These are phyloP conservation scores for Eucalyptus caleyi DNA, from an alignment of 345 rosid genomes.

Conservation along the genomic window DNA sequence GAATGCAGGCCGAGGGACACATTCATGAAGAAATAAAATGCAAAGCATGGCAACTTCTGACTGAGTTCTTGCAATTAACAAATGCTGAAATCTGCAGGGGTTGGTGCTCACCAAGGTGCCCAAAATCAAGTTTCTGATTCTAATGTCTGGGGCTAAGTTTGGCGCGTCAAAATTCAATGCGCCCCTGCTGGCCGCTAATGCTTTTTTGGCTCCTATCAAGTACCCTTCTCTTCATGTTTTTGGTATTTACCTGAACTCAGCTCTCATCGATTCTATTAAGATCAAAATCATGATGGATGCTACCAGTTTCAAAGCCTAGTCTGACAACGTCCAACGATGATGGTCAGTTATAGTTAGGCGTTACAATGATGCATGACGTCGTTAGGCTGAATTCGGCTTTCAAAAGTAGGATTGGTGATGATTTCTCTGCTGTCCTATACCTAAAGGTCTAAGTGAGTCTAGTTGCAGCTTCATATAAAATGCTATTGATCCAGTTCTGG, in stretches of 20 bases:
- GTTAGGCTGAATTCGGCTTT: not conserved
- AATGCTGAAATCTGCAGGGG: not conserved
- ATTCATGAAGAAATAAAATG: not conserved
- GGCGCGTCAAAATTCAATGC: conserved; percentile 25
- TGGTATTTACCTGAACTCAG: conserved; percentile 10
- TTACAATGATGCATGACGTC: not conserved
- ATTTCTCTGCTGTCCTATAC: not conserved
- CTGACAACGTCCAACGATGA: not conserved
- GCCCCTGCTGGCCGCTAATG: conserved; percentile 35
- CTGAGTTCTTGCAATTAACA: not conserved
- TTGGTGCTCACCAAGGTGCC: conserved; percentile 25
- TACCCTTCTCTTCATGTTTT: conserved; percentile 53
- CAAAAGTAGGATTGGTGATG: not conserved
- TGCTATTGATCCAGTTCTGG: no score
- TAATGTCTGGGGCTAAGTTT: conserved; percentile 33
- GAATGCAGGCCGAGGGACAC: conserved; percentile 28
- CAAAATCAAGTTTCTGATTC: conserved; percentile 35
- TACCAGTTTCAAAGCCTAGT: not conserved
- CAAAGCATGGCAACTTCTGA: not conserved
- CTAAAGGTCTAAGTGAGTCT: no score
- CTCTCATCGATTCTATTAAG: not conserved
- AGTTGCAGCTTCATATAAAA: no score
- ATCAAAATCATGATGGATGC: not conserved
- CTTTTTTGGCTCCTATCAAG: conserved; percentile 31
- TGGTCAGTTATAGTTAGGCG: not conserved